A percentile compares a stretch with the other conserved stretches of the same genome.
Conservation (phyloP, 345 rosid species). For the Sonneratia caseolaris region DNA sequence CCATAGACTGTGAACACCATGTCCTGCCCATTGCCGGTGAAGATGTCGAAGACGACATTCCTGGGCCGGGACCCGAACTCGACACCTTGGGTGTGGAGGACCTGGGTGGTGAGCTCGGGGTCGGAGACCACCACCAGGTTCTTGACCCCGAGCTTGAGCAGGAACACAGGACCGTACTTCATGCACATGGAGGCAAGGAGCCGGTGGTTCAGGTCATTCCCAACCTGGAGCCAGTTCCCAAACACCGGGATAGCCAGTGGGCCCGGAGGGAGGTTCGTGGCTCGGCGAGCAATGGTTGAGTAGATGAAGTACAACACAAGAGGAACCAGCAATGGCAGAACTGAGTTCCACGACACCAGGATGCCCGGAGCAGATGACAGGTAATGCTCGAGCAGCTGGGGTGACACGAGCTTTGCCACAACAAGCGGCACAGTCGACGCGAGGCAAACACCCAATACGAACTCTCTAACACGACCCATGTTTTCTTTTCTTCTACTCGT, state of each 20-base stretch:
- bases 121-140: conserved; percentile 39
- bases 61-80: conserved; percentile 61
- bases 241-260: conserved; percentile 42
- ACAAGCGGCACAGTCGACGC: neutral
- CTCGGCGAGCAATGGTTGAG: neutral
- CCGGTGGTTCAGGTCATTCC: conserved; percentile 54
- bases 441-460: neutral
- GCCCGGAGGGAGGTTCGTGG: conserved; percentile 29
- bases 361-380: neutral
- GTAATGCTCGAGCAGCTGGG: neutral
- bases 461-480: neutral
- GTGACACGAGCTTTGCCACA: neutral
- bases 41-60: conserved; percentile 49
- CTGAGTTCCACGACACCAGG: neutral
- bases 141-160: conserved; percentile 39
- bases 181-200: conserved; percentile 37
- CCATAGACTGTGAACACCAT: conserved; percentile 65
- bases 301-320: neutral
- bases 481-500: neutral
- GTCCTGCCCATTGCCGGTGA: conserved; percentile 57
- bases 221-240: conserved; percentile 61
- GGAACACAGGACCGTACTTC: conserved; percentile 37
- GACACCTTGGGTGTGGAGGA: conserved; percentile 48
- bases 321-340: neutral
- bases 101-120: conserved; percentile 43